Base-by-base conservation (phyloP, 1,284 basidiomycete species). In the Salmacisia buchloeana region DNA sequence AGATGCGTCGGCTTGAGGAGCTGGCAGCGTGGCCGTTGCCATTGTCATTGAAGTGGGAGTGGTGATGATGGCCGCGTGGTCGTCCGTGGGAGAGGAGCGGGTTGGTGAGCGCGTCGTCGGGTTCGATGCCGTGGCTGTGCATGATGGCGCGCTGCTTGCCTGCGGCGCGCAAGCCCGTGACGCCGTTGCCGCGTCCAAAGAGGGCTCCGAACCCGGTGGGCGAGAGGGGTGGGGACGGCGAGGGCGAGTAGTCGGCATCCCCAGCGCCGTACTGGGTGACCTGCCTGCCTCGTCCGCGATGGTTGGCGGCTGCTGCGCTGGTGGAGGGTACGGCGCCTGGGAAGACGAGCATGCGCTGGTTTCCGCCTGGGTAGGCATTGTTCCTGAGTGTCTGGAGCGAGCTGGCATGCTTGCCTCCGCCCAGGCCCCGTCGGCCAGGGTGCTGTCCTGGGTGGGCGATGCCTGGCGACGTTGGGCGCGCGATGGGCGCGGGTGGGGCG, bases 361-460 rank as follows among this genome's bases (percentile, higher is more conserved):
- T 52, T 13, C 46, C 46, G 15, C 6, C 21, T 25, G 46, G 46
- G 13, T 27, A 27, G 46, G 46, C 46, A 52, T 52, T 52, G 25
- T 52, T 52, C 23, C 46, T 25, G 9, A 52, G 46, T 27, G 46
- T 52, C 29, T 52, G 46, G 23, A 52, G 46, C 15, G 23, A 27
- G 46, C 46, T 52, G n/a, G 46, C 46, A 25, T 52, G 46, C 25
- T 52, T 52, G 23, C 29, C 23, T 7, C 46, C 46, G 13, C 46
- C 46, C 18, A 15, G 10, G 7, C 41, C 41, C 13, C 46, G 21
- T 21, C 46, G 46, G 23, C 46, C 23, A 6, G 46, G 29, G 29
- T 52, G 46, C 25, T 52, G 46, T 9, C 46, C 46, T 21, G 46
- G 46, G 25, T 52, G 46, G 9, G 46, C 46, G 29, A 52, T 52